Conservation (phyloP, 768 basidiomycete genomes). For the Lentinula aciculospora region DNA sequence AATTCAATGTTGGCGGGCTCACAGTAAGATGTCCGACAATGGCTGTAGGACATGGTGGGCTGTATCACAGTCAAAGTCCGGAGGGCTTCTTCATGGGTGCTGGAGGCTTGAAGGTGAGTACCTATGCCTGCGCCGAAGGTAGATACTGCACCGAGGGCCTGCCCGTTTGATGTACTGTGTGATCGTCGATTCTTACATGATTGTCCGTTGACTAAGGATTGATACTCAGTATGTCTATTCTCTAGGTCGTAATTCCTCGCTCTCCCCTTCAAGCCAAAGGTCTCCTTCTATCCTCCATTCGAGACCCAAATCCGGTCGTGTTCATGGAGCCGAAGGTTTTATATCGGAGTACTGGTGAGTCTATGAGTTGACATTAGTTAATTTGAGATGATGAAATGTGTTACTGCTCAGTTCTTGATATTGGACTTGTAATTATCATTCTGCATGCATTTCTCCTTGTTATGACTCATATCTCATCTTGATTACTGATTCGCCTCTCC, state of each 20-base stretch:
- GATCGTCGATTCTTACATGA: too few species aligned
- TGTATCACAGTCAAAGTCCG: conserved; percentile 94
- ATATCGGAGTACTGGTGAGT: conserved; percentile 78
- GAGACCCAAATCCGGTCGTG: conserved; percentile 90
- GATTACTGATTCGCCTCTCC: not conserved
- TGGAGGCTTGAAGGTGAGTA: conserved; percentile 77
- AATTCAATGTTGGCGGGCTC: conserved; percentile 75
- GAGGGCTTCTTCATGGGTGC: conserved; percentile 94
- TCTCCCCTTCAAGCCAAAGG: conserved; percentile 97
- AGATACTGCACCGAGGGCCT: too few species aligned
- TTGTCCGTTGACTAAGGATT: not conserved
- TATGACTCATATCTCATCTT: not conserved
- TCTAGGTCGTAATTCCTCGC: conserved; percentile 81
- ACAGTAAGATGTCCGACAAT: conserved; percentile 86
- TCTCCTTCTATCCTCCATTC: conserved; percentile 76
- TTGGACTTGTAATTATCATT: too few species aligned
- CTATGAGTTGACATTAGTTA: not conserved
- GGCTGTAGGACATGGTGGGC: conserved; percentile 88
- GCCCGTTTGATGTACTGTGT: too few species aligned
- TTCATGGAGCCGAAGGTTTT: conserved; percentile 95
- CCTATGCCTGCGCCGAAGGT: too few species aligned
- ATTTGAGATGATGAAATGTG: too few species aligned
- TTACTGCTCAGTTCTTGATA: too few species aligned
- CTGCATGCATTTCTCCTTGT: not conserved
- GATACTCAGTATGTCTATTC: not conserved